A percentile compares a stretch with the other conserved stretches of the same genome.
These are phyloP conservation scores for Berberis vulgaris DNA, from an alignment of 164 flowering plant species.

Conservation along the genomic window DNA sequence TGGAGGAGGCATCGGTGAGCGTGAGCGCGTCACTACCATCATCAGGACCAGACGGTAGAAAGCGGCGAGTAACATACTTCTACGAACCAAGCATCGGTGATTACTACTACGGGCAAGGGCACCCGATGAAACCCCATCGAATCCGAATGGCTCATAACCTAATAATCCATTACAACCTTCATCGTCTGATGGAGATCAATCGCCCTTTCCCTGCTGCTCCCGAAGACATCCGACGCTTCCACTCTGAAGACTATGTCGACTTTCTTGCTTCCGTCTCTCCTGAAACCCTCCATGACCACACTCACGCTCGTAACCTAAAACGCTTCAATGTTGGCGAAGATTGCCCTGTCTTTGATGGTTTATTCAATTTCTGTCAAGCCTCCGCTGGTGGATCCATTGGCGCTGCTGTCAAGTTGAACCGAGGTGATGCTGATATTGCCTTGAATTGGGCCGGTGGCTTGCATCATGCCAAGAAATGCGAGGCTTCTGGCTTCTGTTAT, in stretches of 20 bases:
- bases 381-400: slow-evolving; percentile 53
- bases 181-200: slow-evolving; percentile 41
- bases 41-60: slow-evolving; percentile 34
- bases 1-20: slow-evolving; percentile 12
- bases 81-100: slow-evolving; percentile 57
- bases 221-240: slow-evolving; percentile 39
- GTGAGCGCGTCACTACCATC: slow-evolving; percentile 24
- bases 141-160: slow-evolving; percentile 59
- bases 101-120: slow-evolving; percentile 16
- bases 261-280: slow-evolving; percentile 40
- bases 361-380: slow-evolving; percentile 44
- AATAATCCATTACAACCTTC: slow-evolving; percentile 42
- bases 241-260: slow-evolving; percentile 46
- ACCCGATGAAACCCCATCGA: slow-evolving; percentile 60
- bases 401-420: slow-evolving; percentile 43
- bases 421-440: slow-evolving; percentile 42
- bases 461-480: slow-evolving; percentile 55
- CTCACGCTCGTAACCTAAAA: slow-evolving; percentile 24
- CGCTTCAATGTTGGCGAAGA: slow-evolving; percentile 20
- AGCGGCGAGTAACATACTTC: slow-evolving; percentile 46
- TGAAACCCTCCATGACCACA: slow-evolving; percentile 24
- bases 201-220: slow-evolving; percentile 40
- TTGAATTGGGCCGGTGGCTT: slow-evolving; percentile 59
- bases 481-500: slow-evolving; percentile 29
- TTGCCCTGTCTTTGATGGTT: slow-evolving; percentile 38